Evolutionary conservation across 1,284 basidiomycete genomes (phyloP), one percentile per base, ranked within the genome.

Genomic region (Ceratobasidium sp.): DNA sequence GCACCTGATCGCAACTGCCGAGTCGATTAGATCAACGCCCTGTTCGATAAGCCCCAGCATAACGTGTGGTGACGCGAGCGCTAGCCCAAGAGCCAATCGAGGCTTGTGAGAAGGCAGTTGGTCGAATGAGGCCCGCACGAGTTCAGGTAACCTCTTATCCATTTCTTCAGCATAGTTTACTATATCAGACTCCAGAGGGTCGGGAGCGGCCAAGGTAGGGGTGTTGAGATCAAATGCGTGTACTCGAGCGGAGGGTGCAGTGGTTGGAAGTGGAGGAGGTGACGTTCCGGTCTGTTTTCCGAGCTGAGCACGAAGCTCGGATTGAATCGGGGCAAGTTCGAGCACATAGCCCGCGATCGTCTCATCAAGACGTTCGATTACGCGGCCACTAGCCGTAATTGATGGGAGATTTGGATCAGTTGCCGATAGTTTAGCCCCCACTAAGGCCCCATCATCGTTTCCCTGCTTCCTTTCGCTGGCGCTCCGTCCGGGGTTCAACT

Each of bases 21-120:
- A 85, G 76, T 93, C 92, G 74, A 94, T 89, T 0, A 93, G 75
- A 77, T 94, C 93, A 14, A 92, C 92, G 3, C 89, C 83, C 55
- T 86, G 83, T 1, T 81, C 80, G 32, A 93, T 84, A 28, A 93
- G 84, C 6, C 79, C 80, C 1, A 94, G 85, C 28, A 92, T 86
- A 70, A 92, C 89, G 74, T 93, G 92, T 1, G 93, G 93, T 0
- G 89, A 89, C 0, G 77, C 77, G 0, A 89, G 88, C 0, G 77
- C 77, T 0, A 84, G 79, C 0, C 86, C 87, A 50, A 88, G 87
- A 41, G 85, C 83, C 12, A 92, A 77, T 18, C 92, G 88, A 0
- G 84, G 85, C 79, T 93, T 93, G 14, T 75, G 72, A 1, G 76
- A 23, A 0, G 89, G 83, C 0, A 93, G 83, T 0, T 83, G 77